Evolutionary conservation across 2,329 filamentous ascomycete species (phyloP), one percentile per base, ranked within the genome.

Genomic region (Chaetomium strumarium): DNA sequence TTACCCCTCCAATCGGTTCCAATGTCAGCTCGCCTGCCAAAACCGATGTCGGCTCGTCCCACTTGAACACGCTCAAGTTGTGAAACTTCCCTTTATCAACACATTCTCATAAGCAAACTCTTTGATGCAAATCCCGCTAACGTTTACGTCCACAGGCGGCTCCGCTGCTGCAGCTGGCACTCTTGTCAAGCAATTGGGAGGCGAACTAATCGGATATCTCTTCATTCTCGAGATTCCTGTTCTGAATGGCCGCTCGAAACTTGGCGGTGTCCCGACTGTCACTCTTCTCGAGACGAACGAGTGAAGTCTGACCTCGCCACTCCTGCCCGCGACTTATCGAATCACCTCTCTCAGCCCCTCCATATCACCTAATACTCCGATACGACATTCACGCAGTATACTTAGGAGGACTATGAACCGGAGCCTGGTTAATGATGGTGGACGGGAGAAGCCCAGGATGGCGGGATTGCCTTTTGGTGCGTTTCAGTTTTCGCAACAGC

Each of bases 221-320:
- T 99, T 99, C 77, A 88, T 99, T 65, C 87, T 97, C 68, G 92
- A 97, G 72, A 86, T 99, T 59, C 86, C 90, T 63, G 92, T 93
- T 72, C 83, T 99, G 62, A 89, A 95, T 68, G 93, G 93, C 62
- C 84, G 90, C 63, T 86, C 90, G 58, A 93, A 95, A 79, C 86
- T 99, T 62, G 83, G 85, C 62, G 85, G 85, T 51, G 70, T 72
- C 44, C 90, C 90, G 11, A 85, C 91, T 48, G 81, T 87, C 68
- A 95, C 92, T 40, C 81, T 99, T 36, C 80, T 99, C 57, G 85
- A 81, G 60, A 63, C 62, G 30, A 52, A 63, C 46, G 60, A 59
- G 46, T 63, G 49, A 60, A 31, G 14, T 36, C 49, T 38, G 48
- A 39, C 33, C 52, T 52, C 44, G 46, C 38, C 41, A 11, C 10